Conservation (phyloP, 805 yeast genomes). For the Pichia californica region DNA sequence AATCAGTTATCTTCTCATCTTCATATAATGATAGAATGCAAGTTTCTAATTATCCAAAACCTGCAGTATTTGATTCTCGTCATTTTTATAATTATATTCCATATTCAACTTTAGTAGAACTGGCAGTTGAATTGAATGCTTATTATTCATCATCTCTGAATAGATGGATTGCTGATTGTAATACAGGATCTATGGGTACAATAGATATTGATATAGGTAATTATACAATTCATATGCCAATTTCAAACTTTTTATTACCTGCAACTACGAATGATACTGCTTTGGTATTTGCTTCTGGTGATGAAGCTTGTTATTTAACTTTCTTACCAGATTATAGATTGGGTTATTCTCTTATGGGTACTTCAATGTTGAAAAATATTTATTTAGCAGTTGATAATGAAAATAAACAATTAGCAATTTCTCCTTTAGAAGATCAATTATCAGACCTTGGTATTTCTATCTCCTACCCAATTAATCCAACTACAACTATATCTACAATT, state of each 20-base stretch:
- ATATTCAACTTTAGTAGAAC: constrained; percentile 44
- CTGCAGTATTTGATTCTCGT: constrained; percentile 57
- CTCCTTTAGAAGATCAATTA: constrained; percentile 35
- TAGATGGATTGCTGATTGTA: constrained; percentile 61
- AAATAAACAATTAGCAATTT: constrained; percentile 45
- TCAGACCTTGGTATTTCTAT: background rate
- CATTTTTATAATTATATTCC: constrained; percentile 47
- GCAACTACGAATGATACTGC: constrained; percentile 31
- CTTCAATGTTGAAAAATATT: constrained; percentile 45
- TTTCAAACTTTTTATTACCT: constrained; percentile 39
- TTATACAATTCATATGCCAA: constrained; percentile 42
- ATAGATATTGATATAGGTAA: constrained; percentile 50
- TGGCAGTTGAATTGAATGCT: constrained; percentile 69
- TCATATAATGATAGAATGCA: constrained; percentile 37
- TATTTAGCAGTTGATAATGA: constrained; percentile 63
- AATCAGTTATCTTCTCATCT: constrained; percentile 23
- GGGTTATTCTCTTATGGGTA: constrained; percentile 54
- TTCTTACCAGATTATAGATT: constrained; percentile 40
- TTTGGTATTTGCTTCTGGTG: constrained; percentile 48
- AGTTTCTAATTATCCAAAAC: constrained; percentile 33
- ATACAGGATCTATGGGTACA: constrained; percentile 43
- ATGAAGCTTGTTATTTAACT: constrained; percentile 49
- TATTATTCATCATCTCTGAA: constrained; percentile 41
- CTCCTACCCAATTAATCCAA: background rate
- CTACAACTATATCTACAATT: background rate